A percentile compares a stretch with the other conserved stretches of the same genome.
These are phyloP conservation scores for Pseudopyricularia cyperi DNA, from an alignment of 2,329 filamentous ascomycete species.

Conservation along the genomic window DNA sequence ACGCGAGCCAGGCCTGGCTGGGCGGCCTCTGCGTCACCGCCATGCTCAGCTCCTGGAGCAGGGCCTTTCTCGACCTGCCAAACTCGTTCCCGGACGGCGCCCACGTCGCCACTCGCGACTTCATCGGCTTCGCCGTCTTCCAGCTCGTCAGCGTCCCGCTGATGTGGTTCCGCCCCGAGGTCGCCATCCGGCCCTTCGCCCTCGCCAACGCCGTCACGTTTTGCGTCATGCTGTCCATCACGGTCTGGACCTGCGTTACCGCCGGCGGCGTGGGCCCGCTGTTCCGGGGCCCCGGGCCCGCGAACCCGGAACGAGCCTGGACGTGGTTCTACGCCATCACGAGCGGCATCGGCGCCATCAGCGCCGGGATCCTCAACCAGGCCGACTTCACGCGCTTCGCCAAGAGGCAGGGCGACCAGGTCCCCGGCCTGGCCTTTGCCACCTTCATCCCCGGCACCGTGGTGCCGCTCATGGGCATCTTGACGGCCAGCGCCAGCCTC, in stretches of 20 bases:
- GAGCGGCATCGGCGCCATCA: constrained; percentile 27
- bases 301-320: constrained; percentile 18
- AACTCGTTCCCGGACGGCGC: constrained; percentile 13
- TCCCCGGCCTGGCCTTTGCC: constrained; percentile 25
- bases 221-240: constrained; percentile 16
- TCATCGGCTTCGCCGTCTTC: constrained; percentile 17
- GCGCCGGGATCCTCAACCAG: constrained; percentile 30
- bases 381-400: constrained; percentile 30
- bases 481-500: constrained; percentile 16
- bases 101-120: constrained; percentile 12
- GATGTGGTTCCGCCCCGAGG: constrained; percentile 27
- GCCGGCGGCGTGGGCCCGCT: constrained; percentile 17
- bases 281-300: constrained; percentile 8
- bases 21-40: constrained; percentile 14
- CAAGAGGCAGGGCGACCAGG: constrained; percentile 21
- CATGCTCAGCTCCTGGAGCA: constrained; percentile 9
- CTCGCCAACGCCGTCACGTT: constrained; percentile 17
- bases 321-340: constrained; percentile 23
- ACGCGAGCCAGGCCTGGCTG: constrained; percentile 19
- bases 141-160: constrained; percentile 20
- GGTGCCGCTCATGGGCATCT: constrained; percentile 22
- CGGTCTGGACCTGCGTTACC: constrained; percentile 20
- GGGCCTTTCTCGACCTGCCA: constrained; percentile 11
- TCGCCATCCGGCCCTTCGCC: constrained; percentile 18
- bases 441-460: constrained; percentile 24